Conservation (phyloP, 2,329 filamentous ascomycete species). For the Ceratocystis cacaofunesta region DNA sequence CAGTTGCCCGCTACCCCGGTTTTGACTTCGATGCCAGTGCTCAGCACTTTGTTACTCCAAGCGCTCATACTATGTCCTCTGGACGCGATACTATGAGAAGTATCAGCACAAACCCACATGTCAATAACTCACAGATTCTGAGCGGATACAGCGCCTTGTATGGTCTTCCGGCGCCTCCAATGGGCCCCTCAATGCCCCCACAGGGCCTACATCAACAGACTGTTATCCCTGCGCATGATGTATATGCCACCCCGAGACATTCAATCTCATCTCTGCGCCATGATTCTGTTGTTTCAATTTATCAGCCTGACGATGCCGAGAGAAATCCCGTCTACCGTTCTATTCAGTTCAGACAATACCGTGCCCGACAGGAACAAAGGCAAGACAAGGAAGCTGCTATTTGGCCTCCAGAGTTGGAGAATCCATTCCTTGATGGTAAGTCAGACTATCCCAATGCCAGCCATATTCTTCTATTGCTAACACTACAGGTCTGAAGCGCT, state of each 20-base stretch:
- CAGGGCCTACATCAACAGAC: background rate
- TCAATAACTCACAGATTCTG: constrained; percentile 7
- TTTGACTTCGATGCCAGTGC: constrained; percentile 19
- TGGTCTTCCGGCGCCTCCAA: constrained; percentile 2
- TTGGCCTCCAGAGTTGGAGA: constrained; percentile 48
- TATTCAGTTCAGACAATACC: constrained; percentile 49
- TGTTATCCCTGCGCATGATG: constrained; percentile 5
- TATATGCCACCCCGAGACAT: constrained; percentile 8
- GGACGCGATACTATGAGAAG: constrained; percentile 9
- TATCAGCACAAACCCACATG: constrained; percentile 1
- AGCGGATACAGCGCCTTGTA: constrained; percentile 14
- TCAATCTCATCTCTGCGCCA: constrained; percentile 10
- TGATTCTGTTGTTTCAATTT: constrained; percentile 12
- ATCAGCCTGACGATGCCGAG: constrained; percentile 22
- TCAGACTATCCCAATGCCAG: background rate
- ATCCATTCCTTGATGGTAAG: constrained; percentile 53
- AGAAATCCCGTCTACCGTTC: constrained; percentile 47
- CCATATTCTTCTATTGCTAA: background rate
- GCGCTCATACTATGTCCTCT: constrained; percentile 33
- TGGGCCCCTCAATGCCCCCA: constrained; percentile 6
- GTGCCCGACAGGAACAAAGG: constrained; percentile 49
- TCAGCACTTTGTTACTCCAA: constrained; percentile 31
- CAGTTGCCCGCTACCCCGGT: constrained; percentile 8
- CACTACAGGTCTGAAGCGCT: constrained; percentile 33
- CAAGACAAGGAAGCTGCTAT: constrained; percentile 40